Base-by-base conservation (phyloP, 257 asterid species). In the Fraxinus americana region DNA sequence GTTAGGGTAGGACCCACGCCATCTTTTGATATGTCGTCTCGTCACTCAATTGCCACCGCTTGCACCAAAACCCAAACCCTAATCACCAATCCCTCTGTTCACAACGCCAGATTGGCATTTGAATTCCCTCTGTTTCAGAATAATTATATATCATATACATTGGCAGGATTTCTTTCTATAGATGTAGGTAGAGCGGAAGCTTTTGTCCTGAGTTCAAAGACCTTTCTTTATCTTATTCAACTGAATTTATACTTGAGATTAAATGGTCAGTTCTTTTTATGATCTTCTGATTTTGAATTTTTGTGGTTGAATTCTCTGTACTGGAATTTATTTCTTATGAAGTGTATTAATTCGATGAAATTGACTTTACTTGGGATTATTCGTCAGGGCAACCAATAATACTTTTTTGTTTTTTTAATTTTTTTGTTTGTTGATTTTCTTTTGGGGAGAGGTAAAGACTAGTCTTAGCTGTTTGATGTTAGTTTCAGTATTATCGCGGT, bases 11-110 rank as follows among this genome's bases (percentile, higher is more conserved):
- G 69, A 25, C 69, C 69, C 35, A 48, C 80, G 75, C 43, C 78
- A 52, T 77, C 78, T 71, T 50, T 73, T 71, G 54, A 30, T 25
- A 25, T 1, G 29, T 8, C 67, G 67, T 74, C 34, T 38, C 25
- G 30, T 29, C 74, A 17, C 41, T 12, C 68, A 72, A 48, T 71
- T 14, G 63, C 63, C 65, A 30, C 70, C 32, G 38, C 59, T 59
- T 75, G 67, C 63, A 81, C 83, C 48, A 78, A 78, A 81, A 71
- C 34, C 34, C 0, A 32, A 32, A 32, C 34, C 88, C 79, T 65
- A 66, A 67, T 43, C 59, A 43, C 59, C 25, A 41, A 41, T 68
- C 19, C 5, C 10, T 27, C 74, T 32, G 21, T 27, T 4, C 4
- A 6, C 43, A 38, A 70, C 52, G 72, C 75, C 76, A 30, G 67